Conservation (phyloP, 371 early-diverging fungal genomes). For the Fennellomyces sp. region DNA sequence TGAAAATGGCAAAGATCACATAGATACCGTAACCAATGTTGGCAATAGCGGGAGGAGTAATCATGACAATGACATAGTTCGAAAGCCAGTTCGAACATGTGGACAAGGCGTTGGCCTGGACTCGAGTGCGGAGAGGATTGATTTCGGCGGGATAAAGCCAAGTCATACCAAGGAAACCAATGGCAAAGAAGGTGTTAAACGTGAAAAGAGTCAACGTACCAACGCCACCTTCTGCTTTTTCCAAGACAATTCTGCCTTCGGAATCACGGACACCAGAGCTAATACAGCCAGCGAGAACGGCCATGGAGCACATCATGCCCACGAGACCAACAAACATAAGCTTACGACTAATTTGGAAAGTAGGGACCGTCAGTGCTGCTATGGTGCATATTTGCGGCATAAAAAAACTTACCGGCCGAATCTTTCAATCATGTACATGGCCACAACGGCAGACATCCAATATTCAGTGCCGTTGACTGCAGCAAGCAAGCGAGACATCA, state of each 20-base stretch:
- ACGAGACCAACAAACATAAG: slow-evolving; percentile 44
- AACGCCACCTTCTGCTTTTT: slow-evolving; percentile 19
- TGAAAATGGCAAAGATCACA: slow-evolving; percentile 40
- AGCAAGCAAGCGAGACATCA: slow-evolving; percentile 18
- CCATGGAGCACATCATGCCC: slow-evolving; percentile 18
- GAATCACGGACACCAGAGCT: slow-evolving; percentile 4
- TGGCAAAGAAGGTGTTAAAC: slow-evolving; percentile 56
- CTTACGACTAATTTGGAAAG: too few species aligned
- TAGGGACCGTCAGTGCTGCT: too few species aligned
- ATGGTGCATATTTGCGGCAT: background rate
- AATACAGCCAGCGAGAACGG: slow-evolving; percentile 6
- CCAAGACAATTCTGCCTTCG: slow-evolving; percentile 15
- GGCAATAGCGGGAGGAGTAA: slow-evolving; percentile 41
- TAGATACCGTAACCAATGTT: slow-evolving; percentile 65
- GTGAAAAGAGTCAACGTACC: slow-evolving; percentile 38
- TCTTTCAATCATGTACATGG: slow-evolving; percentile 17
- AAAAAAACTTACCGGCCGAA: slow-evolving; percentile 12
- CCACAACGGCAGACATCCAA: slow-evolving; percentile 22
- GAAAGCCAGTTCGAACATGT: slow-evolving; percentile 66
- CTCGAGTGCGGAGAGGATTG: slow-evolving; percentile 46
- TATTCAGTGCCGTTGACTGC: slow-evolving; percentile 23
- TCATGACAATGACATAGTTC: slow-evolving; percentile 47
- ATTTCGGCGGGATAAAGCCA: slow-evolving; percentile 64
- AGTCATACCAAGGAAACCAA: slow-evolving; percentile 61
- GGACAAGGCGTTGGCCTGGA: slow-evolving; percentile 42